Percentiles rank a stretch among this genome's conserved stretches.
Evolutionary conservation across 2,329 filamentous ascomycete species (phyloP).

Genomic region (Fulvia fulva): DNA sequence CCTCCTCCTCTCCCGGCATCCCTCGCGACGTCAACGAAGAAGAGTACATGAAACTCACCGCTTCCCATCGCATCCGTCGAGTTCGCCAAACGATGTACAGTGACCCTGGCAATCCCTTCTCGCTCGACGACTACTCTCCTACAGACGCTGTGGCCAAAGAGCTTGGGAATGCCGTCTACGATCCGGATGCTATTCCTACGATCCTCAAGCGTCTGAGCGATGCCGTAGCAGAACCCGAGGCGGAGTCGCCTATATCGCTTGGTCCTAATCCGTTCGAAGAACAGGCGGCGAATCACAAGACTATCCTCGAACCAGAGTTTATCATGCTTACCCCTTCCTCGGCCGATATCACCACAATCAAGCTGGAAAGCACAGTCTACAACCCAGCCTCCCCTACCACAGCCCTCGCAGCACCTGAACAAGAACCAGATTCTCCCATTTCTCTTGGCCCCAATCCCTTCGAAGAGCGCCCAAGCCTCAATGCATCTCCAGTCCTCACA

Average conservation of each 20-base stretch:
- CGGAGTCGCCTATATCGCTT: not conserved
- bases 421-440: not conserved
- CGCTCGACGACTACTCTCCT: not conserved
- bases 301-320: not conserved
- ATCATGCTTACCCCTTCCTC: not conserved
- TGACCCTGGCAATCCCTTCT: slow-evolving; percentile 29
- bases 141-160: not conserved
- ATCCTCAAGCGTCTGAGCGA: not conserved
- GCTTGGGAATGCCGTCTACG: not conserved
- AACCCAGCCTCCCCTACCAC: not conserved
- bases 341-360: not conserved
- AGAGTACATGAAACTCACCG: slow-evolving; percentile 17
- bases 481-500: no score
- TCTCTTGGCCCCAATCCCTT: not conserved
- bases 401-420: not conserved
- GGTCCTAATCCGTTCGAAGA: slow-evolving; percentile 2
- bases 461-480: not conserved
- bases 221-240: not conserved
- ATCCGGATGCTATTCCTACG: not conserved
- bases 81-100: slow-evolving; percentile 26
- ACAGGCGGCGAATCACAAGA: not conserved
- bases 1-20: slow-evolving; percentile 4
- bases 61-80: slow-evolving; percentile 10
- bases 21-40: slow-evolving; percentile 16
- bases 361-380: not conserved